Conservation (phyloP, 2,329 filamentous ascomycete genomes). For the Fusarium xyrophilum region DNA sequence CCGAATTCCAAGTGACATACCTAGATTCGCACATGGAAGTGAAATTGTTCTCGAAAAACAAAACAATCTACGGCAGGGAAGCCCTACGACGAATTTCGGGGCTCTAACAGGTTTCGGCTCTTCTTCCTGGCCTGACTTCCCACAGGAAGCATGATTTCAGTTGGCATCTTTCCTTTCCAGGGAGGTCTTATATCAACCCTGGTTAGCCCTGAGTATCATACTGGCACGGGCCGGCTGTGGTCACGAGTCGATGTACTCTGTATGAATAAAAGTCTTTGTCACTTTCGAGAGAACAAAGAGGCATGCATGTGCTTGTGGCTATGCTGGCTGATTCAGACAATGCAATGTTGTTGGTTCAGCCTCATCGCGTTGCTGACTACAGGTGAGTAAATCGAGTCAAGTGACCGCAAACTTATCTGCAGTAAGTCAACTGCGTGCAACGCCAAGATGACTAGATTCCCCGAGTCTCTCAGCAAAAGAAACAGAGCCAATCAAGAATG, state of each 20-base stretch:
- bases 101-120: slow-evolving; percentile 34
- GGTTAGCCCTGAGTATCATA: slow-evolving; percentile 15
- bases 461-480: slow-evolving; percentile 4
- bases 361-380: slow-evolving; percentile 20
- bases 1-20: neutral
- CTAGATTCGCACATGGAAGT: slow-evolving; percentile 9
- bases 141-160: slow-evolving; percentile 21
- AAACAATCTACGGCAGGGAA: slow-evolving; percentile 3
- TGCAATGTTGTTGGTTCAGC: slow-evolving; percentile 12
- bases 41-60: slow-evolving; percentile 23
- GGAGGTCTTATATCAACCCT: slow-evolving; percentile 30
- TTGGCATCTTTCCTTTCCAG: slow-evolving; percentile 29
- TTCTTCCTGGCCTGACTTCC: slow-evolving; percentile 26
- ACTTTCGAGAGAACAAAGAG: slow-evolving; percentile 8
- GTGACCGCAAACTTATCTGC: slow-evolving; percentile 24
- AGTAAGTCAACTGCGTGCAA: slow-evolving; percentile 22
- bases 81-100: slow-evolving; percentile 36
- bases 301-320: slow-evolving; percentile 17
- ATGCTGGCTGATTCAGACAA: slow-evolving; percentile 24
- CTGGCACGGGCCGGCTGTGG: slow-evolving; percentile 29
- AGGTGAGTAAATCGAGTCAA: slow-evolving; percentile 21
- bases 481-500: slow-evolving; percentile 13
- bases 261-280: slow-evolving; percentile 10
- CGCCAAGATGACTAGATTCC: slow-evolving; percentile 31
- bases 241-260: slow-evolving; percentile 26